A percentile compares a stretch with the other conserved stretches of the same genome.
phyloP scores from a whole-genome alignment of 345 rosid species.

The Capsella bursapastoris region DNA sequence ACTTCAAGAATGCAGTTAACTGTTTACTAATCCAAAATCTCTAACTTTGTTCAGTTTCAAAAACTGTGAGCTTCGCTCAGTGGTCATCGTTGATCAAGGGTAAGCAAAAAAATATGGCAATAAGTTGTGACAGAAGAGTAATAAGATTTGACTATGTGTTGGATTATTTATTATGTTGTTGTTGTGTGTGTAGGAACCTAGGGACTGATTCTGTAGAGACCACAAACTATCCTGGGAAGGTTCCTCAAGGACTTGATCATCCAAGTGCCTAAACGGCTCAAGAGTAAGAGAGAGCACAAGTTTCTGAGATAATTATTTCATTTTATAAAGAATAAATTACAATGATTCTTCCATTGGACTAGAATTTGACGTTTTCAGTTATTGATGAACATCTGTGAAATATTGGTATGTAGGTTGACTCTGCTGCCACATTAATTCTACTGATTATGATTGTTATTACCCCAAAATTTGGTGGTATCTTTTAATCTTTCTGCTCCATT shows the following conservation, averaged over 20 bases:
- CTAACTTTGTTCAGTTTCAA: slow-evolving; percentile 55
- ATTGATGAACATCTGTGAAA: slow-evolving; percentile 1
- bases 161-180: not conserved
- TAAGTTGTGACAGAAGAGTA: not conserved
- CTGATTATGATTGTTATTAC: not conserved
- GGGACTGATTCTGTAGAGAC: slow-evolving; percentile 34
- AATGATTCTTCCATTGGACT: slow-evolving; percentile 27
- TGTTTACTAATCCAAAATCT: slow-evolving; percentile 16
- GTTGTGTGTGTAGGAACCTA: slow-evolving; percentile 32
- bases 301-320: not conserved
- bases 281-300: slow-evolving; percentile 9
- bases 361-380: not conserved
- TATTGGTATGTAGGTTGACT: not conserved
- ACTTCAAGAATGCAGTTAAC: slow-evolving; percentile 18
- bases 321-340: not conserved
- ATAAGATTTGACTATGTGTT: slow-evolving; percentile 1
- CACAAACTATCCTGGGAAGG: slow-evolving; percentile 41
- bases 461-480: not conserved
- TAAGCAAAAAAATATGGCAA: slow-evolving; percentile 35
- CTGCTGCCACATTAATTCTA: not conserved
- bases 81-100: slow-evolving; percentile 68
- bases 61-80: slow-evolving; percentile 82
- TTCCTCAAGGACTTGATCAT: slow-evolving; percentile 38
- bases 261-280: slow-evolving; percentile 35
- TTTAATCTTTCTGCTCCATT: not conserved